Evolutionary conservation across 108 stramenopile genomes (phyloP).

Genomic region (Skeletonema marinoi): DNA sequence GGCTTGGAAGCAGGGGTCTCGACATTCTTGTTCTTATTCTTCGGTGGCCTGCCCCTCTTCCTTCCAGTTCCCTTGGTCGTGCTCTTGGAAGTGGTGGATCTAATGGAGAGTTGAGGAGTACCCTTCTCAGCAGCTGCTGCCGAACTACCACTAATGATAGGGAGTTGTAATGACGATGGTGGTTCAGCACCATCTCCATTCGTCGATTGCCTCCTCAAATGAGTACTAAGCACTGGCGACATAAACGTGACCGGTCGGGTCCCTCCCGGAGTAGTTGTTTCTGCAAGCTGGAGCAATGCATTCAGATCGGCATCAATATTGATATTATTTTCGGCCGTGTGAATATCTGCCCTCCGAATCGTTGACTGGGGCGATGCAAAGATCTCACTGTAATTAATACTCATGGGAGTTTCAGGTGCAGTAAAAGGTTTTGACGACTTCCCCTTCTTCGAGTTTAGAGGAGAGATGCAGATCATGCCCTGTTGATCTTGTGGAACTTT

Average conservation of each 20-base stretch:
- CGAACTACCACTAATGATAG: constrained; percentile 29
- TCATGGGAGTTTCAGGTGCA: constrained; percentile 52
- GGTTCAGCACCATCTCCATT: constrained; percentile 2
- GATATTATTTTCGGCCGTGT: constrained; percentile 74
- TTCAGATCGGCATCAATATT: constrained; percentile 88
- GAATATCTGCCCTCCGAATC: constrained; percentile 59
- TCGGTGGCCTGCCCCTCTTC: constrained; percentile 12
- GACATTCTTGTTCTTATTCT: constrained; percentile 32
- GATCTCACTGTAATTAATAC: constrained; percentile 75
- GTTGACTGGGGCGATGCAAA: constrained; percentile 70
- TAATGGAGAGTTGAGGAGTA: constrained; percentile 35
- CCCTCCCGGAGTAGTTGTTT: constrained; percentile 59
- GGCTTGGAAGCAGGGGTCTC: not conserved
- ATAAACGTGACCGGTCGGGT: constrained; percentile 28
- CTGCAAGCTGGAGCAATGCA: constrained; percentile 79
- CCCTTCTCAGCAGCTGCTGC: not conserved
- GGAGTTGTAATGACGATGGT: constrained; percentile 39
- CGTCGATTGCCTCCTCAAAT: constrained; percentile 16
- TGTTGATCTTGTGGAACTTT: constrained; percentile 18
- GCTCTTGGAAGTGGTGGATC: constrained; percentile 15
- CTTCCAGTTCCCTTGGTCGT: not conserved
- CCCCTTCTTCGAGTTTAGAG: constrained; percentile 60
- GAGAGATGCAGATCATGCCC: constrained; percentile 87
- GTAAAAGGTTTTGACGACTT: constrained; percentile 15
- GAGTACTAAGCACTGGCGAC: constrained; percentile 42